Percentiles rank a stretch among this genome's conserved stretches.
phyloP scores from a whole-genome alignment of 1,284 basidiomycete species.

The Earliella scabrosa region DNA sequence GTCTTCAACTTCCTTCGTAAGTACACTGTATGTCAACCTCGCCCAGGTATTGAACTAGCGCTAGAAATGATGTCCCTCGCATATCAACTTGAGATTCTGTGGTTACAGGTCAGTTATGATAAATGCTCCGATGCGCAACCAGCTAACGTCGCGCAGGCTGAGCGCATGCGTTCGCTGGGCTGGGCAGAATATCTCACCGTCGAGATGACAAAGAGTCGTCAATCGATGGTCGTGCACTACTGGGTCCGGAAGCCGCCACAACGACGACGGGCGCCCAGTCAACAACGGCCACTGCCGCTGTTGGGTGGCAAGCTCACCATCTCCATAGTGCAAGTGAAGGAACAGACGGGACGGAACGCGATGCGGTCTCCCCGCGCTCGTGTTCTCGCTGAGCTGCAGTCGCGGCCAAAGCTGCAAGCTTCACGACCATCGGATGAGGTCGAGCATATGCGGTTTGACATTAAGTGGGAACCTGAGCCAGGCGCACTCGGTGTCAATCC shows the following conservation, averaged over 20 bases:
- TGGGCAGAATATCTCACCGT: slow-evolving; percentile 76
- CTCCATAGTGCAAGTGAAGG: slow-evolving; percentile 48
- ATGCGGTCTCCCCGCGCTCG: slow-evolving; percentile 47
- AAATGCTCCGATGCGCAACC: background rate
- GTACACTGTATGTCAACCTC: too few relatives aligned
- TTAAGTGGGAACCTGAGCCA: slow-evolving; percentile 69
- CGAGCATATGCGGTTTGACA: slow-evolving; percentile 59
- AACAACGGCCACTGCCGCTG: slow-evolving; percentile 47
- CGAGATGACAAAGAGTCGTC: slow-evolving; percentile 65
- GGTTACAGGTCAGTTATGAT: slow-evolving; percentile 62
- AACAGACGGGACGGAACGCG: slow-evolving; percentile 30
- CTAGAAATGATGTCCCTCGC: slow-evolving; percentile 85
- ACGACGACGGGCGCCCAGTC: slow-evolving; percentile 37
- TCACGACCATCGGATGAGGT: slow-evolving; percentile 69
- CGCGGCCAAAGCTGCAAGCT: slow-evolving; percentile 56
- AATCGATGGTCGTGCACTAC: slow-evolving; percentile 68
- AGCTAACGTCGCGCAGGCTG: slow-evolving; percentile 47
- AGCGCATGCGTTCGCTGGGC: slow-evolving; percentile 74
- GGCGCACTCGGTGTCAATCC: slow-evolving; percentile 61
- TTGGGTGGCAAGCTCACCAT: slow-evolving; percentile 60
- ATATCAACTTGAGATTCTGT: slow-evolving; percentile 83
- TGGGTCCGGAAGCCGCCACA: slow-evolving; percentile 65
- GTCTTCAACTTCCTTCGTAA: slow-evolving; percentile 82
- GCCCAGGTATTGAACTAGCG: background rate
- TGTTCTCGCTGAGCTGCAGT: slow-evolving; percentile 64